Base-by-base conservation (phyloP, 306 rosid species). In the Lotus japonicus region DNA sequence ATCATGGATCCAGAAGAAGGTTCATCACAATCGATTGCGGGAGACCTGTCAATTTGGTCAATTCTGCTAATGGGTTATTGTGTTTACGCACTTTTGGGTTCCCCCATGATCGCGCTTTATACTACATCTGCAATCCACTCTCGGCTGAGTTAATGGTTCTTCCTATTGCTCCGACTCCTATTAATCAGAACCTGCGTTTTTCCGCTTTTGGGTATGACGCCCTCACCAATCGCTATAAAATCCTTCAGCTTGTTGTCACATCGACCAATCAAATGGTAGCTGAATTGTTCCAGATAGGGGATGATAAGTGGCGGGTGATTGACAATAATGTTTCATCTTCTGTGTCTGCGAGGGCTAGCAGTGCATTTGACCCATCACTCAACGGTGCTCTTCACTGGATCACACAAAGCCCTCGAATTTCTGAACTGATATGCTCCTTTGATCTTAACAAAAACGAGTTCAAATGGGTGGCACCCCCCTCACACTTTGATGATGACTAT, bases 311-410 rank as follows among this genome's bases (percentile, higher is more conserved):
- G 80, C 28, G 33, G 7, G 19, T 52, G 5, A 51, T 68, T 18
- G 50, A 46, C 21, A 12, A 6, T 21, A 11, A 39, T 39, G 10
- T 9, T 66, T 2, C 52, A 33, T 59, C 73, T 16, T 53, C 35
- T 57, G 9, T 43, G 0, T 10, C 7, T 2, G 19, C 64, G 3
- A 68, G 9, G 31, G 18, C 49, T 7, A 51, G 16, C 19, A 19
- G 43, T 10, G 15, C 58, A 0, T 68, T 76, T 60, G 64, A 76
- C 15, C 80, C 75, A 0, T 60, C 65, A 5, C 62, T 76, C 31
- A 76, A 76, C 2, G 75, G 75, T 42, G 75, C 75, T 4, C 65
- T 76, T 60, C 75, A 76, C 10, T 76, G 80, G 80, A 1, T 68
- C 17, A 43, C 70, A 0, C 14, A 17, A 5, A 8, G 11, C 7